Base-by-base conservation (phyloP, 371 early-diverging fungal genomes). In the Paraphysoderma sedebokerense region DNA sequence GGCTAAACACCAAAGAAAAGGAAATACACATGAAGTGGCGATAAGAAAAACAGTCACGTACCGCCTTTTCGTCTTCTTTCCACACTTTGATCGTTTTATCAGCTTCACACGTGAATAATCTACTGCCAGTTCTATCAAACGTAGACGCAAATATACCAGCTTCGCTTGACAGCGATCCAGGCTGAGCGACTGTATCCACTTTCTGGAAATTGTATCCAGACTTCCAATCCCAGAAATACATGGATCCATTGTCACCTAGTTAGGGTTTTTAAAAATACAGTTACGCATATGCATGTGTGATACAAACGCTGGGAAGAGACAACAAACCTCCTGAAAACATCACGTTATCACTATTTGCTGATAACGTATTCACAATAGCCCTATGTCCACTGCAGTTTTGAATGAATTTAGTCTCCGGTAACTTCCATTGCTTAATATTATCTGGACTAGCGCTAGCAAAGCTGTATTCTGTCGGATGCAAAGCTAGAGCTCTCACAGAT, bases 41-140 rank as follows among this genome's bases (percentile, higher is more conserved):
- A 32, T 17, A 19, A 45, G 39, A 22, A 40, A 3, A 41, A 37
- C 6, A 24, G 9, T 40, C 27, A 60, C 70, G 48, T 63, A 81
- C 76, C 38, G 81, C 77, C 40, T 63, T 58, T 28, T 71, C 70
- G 52, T 79, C 76, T 51, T 91, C 89, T 52, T 82, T 84, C 78
- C 85, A 98, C 38, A 98, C 85, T 67, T 98, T 97, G 66, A 97
- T 91, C 0, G 92, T 86, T 68, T 97, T 97, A 66, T 97, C 98
- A 0, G 92, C 95, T 65, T 96, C 98, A 52, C 95, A 90, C 0
- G 98, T 98, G 48, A 96, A 85, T 33, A 98, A 70, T 42, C 96
- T 82, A 35, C 82, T 64, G 0, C 96, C 95, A 4, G 96, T 85
- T 47, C 75, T 77, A 61, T 97, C 96, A 72, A 97, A 97, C 1